Percentiles rank a stretch among this genome's conserved stretches.
phyloP scores from a whole-genome alignment of 768 basidiomycete genomes.

The Lentinula guzmanii region DNA sequence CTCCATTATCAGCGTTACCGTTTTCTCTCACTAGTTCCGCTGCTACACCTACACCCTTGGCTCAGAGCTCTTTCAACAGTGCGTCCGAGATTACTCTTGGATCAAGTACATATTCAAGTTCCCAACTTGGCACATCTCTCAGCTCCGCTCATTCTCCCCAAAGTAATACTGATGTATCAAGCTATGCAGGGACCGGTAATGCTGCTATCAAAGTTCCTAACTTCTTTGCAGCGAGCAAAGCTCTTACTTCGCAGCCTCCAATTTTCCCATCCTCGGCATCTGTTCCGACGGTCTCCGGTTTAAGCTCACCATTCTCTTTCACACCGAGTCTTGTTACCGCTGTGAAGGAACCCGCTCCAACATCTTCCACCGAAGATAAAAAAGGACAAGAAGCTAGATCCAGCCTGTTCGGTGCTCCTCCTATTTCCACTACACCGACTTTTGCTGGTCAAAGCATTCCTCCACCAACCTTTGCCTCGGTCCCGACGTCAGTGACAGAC shows the following conservation, averaged over 20 bases:
- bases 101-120: not conserved
- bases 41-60: not conserved
- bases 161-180: not conserved
- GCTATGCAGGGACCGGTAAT: conserved; percentile 5
- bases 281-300: not conserved
- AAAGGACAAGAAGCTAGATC: not conserved
- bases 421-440: conserved; percentile 18
- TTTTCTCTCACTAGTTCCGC: conserved; percentile 51
- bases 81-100: not conserved
- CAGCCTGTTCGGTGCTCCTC: not conserved
- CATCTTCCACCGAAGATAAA: conserved; percentile 5
- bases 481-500: not conserved
- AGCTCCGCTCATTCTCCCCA: not conserved
- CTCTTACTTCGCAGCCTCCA: not conserved
- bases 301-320: conserved; percentile 16
- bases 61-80: not conserved
- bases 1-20: conserved; percentile 58
- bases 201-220: conserved; percentile 40
- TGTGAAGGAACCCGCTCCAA: conserved; percentile 1
- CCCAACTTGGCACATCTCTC: not conserved
- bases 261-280: not conserved
- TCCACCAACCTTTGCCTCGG: not conserved
- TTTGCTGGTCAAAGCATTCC: conserved; percentile 13
- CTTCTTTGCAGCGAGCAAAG: conserved; percentile 45
- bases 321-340: conserved; percentile 30